Percentiles rank a stretch among this genome's conserved stretches.
Evolutionary conservation across 2,329 filamentous ascomycete species (phyloP).

Genomic region (Penicillium sp.): DNA sequence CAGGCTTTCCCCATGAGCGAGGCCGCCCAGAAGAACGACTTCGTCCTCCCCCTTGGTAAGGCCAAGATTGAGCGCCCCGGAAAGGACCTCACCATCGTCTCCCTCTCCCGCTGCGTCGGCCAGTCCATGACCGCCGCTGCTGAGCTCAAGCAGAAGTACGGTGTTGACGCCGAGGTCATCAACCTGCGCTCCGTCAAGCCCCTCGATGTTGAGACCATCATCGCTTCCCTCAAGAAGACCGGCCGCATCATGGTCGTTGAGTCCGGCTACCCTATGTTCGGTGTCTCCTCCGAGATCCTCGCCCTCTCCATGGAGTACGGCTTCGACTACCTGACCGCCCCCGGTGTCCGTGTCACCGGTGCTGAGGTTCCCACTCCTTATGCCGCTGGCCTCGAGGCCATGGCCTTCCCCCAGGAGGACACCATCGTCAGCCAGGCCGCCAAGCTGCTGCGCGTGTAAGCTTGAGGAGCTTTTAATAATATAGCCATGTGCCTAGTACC

Average conservation of each 20-base stretch:
- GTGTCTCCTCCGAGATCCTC: conserved; percentile 88
- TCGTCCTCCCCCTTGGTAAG: conserved; percentile 96
- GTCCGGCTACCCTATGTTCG: conserved; percentile 94
- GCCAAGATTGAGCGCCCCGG: conserved; percentile 97
- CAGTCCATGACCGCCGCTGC: conserved; percentile 87
- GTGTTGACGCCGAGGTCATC: conserved; percentile 92
- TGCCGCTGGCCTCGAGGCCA: conserved; percentile 86
- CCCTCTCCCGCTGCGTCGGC: conserved; percentile 91
- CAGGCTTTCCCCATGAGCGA: conserved; percentile 96
- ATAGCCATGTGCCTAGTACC: conserved; percentile 38
- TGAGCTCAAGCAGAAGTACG: conserved; percentile 92
- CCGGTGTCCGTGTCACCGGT: conserved; percentile 86
- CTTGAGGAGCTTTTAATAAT: conserved; percentile 27
- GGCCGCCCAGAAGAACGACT: conserved; percentile 92
- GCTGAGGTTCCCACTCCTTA: conserved; percentile 98
- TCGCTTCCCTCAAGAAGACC: conserved; percentile 99
- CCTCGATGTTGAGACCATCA: conserved; percentile 89
- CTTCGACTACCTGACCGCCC: conserved; percentile 95
- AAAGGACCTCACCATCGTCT: conserved; percentile 94
- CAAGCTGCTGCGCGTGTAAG: conserved; percentile 81
- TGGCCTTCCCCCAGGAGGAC: conserved; percentile 89
- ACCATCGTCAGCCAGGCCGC: conserved; percentile 85
- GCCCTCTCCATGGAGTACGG: conserved; percentile 96
- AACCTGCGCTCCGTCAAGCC: conserved; percentile 98
- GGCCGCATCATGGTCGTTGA: conserved; percentile 87